Evolutionary conservation across 2,329 filamentous ascomycete genomes (phyloP).

Genomic region (Aspergillus terreus): DNA sequence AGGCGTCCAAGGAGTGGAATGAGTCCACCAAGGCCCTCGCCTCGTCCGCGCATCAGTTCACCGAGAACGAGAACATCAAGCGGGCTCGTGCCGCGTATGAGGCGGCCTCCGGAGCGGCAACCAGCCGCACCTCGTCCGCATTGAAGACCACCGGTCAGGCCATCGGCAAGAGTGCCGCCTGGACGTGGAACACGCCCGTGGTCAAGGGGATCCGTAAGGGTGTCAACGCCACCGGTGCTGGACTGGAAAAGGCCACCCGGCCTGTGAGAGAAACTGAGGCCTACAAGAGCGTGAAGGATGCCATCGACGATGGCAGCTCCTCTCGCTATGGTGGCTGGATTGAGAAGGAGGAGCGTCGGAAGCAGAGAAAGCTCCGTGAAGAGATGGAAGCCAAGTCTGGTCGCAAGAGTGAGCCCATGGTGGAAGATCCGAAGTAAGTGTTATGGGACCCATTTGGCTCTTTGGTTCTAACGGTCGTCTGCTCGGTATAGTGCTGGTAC

Average conservation of each 20-base stretch:
- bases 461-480: slow-evolving; percentile 26
- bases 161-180: slow-evolving; percentile 85
- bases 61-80: slow-evolving; percentile 86
- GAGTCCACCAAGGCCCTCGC: slow-evolving; percentile 95
- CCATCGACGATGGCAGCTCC: slow-evolving; percentile 94
- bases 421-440: slow-evolving; percentile 84
- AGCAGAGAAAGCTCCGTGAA: slow-evolving; percentile 70
- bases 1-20: slow-evolving; percentile 98
- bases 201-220: slow-evolving; percentile 88
- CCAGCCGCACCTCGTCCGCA: slow-evolving; percentile 71
- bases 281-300: slow-evolving; percentile 89
- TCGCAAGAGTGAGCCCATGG: slow-evolving; percentile 57
- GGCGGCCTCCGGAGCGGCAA: slow-evolving; percentile 77
- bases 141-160: slow-evolving; percentile 81
- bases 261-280: slow-evolving; percentile 92
- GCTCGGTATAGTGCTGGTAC: slow-evolving; percentile 70
- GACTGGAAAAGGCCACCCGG: slow-evolving; percentile 89
- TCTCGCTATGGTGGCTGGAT: slow-evolving; percentile 95
- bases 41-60: slow-evolving; percentile 83
- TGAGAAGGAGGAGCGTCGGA: slow-evolving; percentile 89
- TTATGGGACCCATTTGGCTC: slow-evolving; percentile 8
- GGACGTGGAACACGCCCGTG: slow-evolving; percentile 95
- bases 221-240: slow-evolving; percentile 79
- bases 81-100: slow-evolving; percentile 82
- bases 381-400: slow-evolving; percentile 55